These are phyloP conservation scores for Eutreptiella sp. DNA, from an alignment of 208 protist genomes.

Conservation along the genomic window DNA sequence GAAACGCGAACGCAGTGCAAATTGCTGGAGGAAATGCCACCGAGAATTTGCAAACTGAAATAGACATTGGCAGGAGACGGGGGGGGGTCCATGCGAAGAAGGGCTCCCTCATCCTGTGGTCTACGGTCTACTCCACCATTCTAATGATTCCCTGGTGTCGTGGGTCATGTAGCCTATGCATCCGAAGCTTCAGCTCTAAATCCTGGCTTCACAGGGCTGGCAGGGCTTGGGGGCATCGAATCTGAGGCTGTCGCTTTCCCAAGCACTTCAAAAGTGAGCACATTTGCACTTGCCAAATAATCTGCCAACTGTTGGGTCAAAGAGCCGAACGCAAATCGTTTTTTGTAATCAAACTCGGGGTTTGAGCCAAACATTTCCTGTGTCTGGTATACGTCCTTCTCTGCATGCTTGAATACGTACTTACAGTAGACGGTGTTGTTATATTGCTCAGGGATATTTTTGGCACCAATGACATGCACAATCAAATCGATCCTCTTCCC, in stretches of 20 bases:
- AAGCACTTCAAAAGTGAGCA: slow-evolving; percentile 20
- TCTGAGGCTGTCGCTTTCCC: neutral
- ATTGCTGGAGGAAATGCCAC: too few species aligned
- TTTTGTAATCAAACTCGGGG: slow-evolving; percentile 25
- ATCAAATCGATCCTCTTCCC: slow-evolving; percentile 16
- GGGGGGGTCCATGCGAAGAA: too few species aligned
- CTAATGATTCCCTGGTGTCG: too few species aligned
- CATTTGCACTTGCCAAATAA: slow-evolving; percentile 8
- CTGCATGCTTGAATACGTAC: slow-evolving; percentile 20
- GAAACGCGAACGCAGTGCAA: too few species aligned
- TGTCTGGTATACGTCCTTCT: slow-evolving; percentile 22
- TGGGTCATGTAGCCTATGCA: too few species aligned
- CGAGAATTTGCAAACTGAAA: too few species aligned
- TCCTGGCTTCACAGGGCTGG: too few species aligned
- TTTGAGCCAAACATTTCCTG: neutral
- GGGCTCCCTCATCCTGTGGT: too few species aligned
- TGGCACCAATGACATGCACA: slow-evolving; percentile 18
- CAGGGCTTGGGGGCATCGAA: too few species aligned
- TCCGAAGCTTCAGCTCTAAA: too few species aligned
- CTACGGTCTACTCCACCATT: too few species aligned
- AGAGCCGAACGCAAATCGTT: slow-evolving; percentile 15
- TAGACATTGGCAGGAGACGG: too few species aligned
- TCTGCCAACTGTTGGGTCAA: slow-evolving; percentile 19
- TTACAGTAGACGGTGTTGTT: slow-evolving; percentile 14
- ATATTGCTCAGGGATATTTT: slow-evolving; percentile 5